Base-by-base conservation (phyloP, 2,329 filamentous ascomycete species). In the Emergomyces orientalis region DNA sequence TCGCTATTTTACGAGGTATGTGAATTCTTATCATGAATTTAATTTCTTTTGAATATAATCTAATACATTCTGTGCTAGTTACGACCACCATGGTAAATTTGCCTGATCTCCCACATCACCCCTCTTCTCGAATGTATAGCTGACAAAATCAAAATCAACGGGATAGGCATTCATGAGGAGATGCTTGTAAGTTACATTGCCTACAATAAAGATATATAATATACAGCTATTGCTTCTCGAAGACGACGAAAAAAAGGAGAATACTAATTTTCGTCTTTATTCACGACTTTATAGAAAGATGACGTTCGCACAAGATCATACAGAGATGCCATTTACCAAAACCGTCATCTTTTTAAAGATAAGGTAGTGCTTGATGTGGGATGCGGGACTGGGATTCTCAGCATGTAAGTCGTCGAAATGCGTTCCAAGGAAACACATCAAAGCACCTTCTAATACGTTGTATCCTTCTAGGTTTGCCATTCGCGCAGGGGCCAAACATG, bases 1-100 rank as follows among this genome's bases (percentile, higher is more conserved):
- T 78, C 94, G 97, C 79, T 99, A 97, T 83, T 97, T 97, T 82
- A 97, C 97, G 81, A 96, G 91, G 92, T 95, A 79, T 68, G 74
- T 63, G 59, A 63, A 58, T 60, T n/a, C 17, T 32, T 49, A 25
- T 27, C 37, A 45, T 22, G 37, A 37, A 56, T 54, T 22, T 37
- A 37, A 45, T 19, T 34, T 58, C 59, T 59, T 19, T 61, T 64
- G 59, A 32, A 39, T 5, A 14, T 2, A 43, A 57, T 54, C 67
- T 71, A 63, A 70, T 68, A 22, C 62, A 52, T 30, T 52, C 11
- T 49, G 27, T 62, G 62, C 69, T 76, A 97, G 92, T 78, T 97
- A 97, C 78, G 96, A 97, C 77, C 94, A 97, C 80, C 93, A 97
- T 84, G 93, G 92, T 92, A 86, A 76, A 81, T 81, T 47, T 41